phyloP scores from a whole-genome alignment of 106 monocot genomes.

The Dioscorea dumetorum region DNA sequence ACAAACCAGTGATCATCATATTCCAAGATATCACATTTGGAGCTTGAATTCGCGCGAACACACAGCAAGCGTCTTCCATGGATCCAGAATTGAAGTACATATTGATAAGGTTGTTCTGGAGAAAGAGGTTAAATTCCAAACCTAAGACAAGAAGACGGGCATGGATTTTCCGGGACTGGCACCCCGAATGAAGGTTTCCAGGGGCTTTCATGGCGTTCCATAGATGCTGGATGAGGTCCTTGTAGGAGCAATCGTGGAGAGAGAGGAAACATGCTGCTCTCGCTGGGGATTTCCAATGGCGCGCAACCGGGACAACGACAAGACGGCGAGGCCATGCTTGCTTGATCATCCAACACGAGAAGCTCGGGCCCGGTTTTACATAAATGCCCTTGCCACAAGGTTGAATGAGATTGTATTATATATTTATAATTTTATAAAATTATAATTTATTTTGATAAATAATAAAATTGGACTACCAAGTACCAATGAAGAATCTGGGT shows the following conservation, averaged over 20 bases:
- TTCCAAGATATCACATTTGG: constrained; percentile 67
- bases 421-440: too few relatives aligned
- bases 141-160: constrained; percentile 39
- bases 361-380: not conserved
- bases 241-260: constrained; percentile 1
- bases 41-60: constrained; percentile 26
- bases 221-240: constrained; percentile 24
- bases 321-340: constrained; percentile 14
- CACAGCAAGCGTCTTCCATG: constrained; percentile 28
- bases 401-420: too few relatives aligned
- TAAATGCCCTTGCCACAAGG: too few relatives aligned
- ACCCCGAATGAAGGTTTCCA: not conserved
- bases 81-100: constrained; percentile 42
- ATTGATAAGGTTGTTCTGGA: constrained; percentile 62
- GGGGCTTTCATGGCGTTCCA: constrained; percentile 22
- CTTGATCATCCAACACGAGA: constrained; percentile 14
- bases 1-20: constrained; percentile 55
- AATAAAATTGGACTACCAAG: too few relatives aligned
- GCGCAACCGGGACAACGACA: too few relatives aligned
- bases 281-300: not conserved
- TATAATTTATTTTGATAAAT: too few relatives aligned
- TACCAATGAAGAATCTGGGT: too few relatives aligned
- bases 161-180: constrained; percentile 38
- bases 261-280: not conserved
- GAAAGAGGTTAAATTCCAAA: constrained; percentile 46